Evolutionary conservation across 495 filamentous ascomycete species (phyloP).

Genomic region (Talaromyces wortmannii): DNA sequence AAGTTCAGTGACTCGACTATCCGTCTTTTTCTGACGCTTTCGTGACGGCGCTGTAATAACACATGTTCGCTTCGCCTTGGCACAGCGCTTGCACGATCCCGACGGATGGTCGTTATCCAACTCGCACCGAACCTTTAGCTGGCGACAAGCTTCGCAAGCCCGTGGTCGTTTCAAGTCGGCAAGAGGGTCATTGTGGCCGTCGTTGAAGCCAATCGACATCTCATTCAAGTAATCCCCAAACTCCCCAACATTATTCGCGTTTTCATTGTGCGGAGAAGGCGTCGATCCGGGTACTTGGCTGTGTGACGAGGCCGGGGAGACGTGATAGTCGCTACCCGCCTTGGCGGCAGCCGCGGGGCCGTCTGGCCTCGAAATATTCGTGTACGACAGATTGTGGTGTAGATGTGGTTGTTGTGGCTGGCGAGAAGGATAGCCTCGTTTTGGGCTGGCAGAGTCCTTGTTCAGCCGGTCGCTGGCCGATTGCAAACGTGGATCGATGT

Average conservation of each 20-base stretch:
- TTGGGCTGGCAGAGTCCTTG: background rate
- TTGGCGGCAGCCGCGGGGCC: slow-evolving; percentile 8
- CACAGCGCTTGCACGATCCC: slow-evolving; percentile 75
- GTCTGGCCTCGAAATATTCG: background rate
- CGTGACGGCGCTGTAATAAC: slow-evolving; percentile 75
- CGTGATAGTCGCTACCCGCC: background rate
- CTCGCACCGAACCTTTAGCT: slow-evolving; percentile 87
- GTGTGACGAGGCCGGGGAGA: background rate
- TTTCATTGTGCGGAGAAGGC: background rate
- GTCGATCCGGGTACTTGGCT: background rate
- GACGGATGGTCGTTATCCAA: slow-evolving; percentile 40
- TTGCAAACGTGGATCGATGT: slow-evolving; percentile 26
- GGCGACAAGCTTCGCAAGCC: slow-evolving; percentile 90
- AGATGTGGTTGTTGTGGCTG: too few relatives aligned
- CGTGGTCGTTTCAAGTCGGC: slow-evolving; percentile 68
- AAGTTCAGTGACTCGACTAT: slow-evolving; percentile 83
- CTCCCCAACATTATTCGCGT: background rate
- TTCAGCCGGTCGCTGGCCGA: slow-evolving; percentile 5
- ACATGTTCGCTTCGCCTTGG: slow-evolving; percentile 73
- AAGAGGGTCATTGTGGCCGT: slow-evolving; percentile 28
- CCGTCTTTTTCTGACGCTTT: slow-evolving; percentile 90
- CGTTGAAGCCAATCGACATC: background rate
- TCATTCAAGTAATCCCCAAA: background rate
- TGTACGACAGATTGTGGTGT: too few relatives aligned
- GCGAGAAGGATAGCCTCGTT: too few relatives aligned